These are phyloP conservation scores for Carex scoparia DNA, from an alignment of 176 grass and related monocot genomes.

Conservation along the genomic window DNA sequence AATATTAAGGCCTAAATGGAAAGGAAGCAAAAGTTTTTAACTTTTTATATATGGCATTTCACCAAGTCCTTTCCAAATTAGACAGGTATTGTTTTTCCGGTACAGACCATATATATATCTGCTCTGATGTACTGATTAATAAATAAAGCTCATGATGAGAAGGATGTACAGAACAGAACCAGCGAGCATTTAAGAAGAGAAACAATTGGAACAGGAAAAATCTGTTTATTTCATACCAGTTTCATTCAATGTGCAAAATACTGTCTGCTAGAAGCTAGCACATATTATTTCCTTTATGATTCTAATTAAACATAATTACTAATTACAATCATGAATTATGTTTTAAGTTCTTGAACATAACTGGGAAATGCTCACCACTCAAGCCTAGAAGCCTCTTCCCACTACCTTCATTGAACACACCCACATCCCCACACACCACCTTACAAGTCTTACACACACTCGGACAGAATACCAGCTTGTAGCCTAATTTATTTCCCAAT, in stretches of 20 bases:
- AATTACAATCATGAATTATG: neutral
- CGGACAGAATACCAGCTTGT: conserved; percentile 46
- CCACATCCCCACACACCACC: conserved; percentile 17
- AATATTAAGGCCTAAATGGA: too few relatives aligned
- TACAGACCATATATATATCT: too few relatives aligned
- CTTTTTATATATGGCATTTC: too few relatives aligned
- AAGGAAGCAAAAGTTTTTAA: too few relatives aligned
- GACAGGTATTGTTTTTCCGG: too few relatives aligned
- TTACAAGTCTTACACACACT: conserved; percentile 25
- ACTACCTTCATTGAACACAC: neutral
- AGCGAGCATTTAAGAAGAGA: neutral
- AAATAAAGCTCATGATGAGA: too few relatives aligned
- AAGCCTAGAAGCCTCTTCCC: conserved; percentile 9
- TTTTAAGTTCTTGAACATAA: conserved; percentile 5
- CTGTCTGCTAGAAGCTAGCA: neutral
- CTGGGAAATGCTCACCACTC: neutral
- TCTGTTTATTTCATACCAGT: neutral
- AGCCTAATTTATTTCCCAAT: neutral
- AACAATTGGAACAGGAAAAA: neutral
- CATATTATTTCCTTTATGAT: neutral
- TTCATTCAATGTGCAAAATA: neutral
- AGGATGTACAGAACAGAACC: neutral
- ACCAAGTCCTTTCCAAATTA: too few relatives aligned
- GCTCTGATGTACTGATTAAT: too few relatives aligned
- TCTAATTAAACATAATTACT: neutral